Conservation (phyloP, 2,329 filamentous ascomycete genomes). For the Ilyonectria robusta region DNA sequence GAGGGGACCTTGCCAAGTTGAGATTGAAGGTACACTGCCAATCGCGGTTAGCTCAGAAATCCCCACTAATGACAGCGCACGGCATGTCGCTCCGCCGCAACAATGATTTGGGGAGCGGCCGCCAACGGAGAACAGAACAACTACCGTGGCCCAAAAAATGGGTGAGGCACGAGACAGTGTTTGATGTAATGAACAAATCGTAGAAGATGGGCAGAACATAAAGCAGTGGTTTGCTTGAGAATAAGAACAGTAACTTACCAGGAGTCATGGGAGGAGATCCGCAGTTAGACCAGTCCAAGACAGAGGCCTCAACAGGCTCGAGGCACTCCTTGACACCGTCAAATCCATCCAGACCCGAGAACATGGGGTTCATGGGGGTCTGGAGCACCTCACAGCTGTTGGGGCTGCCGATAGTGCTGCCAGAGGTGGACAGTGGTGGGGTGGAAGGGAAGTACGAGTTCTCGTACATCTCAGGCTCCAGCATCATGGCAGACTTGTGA, state of each 20-base stretch:
- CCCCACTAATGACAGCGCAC: conserved; percentile 47
- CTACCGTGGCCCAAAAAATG: conserved; percentile 41
- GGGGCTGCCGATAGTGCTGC: conserved; percentile 89
- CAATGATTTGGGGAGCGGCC: conserved; percentile 37
- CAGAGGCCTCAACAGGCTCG: conserved; percentile 80
- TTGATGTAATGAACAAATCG: conserved; percentile 8
- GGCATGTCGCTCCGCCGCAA: conserved; percentile 36
- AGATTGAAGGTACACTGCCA: conserved; percentile 65
- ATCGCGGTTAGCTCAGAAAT: conserved; percentile 54
- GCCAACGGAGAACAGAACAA: conserved; percentile 36
- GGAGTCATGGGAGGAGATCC: conserved; percentile 91
- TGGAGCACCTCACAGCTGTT: conserved; percentile 82
- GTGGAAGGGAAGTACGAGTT: conserved; percentile 86
- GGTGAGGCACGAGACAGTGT: conserved; percentile 29
- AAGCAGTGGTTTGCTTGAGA: not conserved
- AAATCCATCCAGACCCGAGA: conserved; percentile 78
- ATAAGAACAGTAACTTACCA: conserved; percentile 72
- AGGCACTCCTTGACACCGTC: conserved; percentile 77
- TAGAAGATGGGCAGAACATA: not conserved
- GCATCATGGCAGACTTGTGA: conserved; percentile 82
- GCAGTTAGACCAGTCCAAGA: conserved; percentile 83
- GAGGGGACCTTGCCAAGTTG: conserved; percentile 68
- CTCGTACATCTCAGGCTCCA: conserved; percentile 82
- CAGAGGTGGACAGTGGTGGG: conserved; percentile 86
- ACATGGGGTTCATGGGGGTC: conserved; percentile 86